These are phyloP conservation scores for Sugiyamaella sp. DNA, from an alignment of 1,139 yeast genomes.

Conservation along the genomic window DNA sequence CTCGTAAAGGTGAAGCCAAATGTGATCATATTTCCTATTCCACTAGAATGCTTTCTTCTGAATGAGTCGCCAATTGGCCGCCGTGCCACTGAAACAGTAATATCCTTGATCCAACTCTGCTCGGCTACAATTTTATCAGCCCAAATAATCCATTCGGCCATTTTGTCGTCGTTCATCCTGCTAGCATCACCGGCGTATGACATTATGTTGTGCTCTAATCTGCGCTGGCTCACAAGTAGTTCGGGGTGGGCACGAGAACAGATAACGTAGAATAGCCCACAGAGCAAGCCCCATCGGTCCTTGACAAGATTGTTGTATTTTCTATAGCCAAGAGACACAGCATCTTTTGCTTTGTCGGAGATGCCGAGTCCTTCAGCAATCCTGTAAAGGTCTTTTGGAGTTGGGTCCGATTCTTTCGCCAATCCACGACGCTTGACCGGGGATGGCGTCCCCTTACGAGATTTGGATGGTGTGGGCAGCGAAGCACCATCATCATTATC, in stretches of 20 bases:
- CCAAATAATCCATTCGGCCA: slow-evolving; percentile 43
- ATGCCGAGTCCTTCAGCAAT: slow-evolving; percentile 35
- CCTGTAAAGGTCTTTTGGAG: slow-evolving; percentile 28
- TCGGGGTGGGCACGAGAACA: slow-evolving; percentile 41
- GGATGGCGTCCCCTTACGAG: slow-evolving; percentile 20
- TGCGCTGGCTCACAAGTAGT: slow-evolving; percentile 19
- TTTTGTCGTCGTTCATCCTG: slow-evolving; percentile 22
- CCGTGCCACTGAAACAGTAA: slow-evolving; percentile 33
- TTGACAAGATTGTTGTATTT: slow-evolving; percentile 41
- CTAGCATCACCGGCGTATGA: slow-evolving; percentile 11
- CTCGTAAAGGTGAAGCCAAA: slow-evolving; percentile 31
- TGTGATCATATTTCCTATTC: slow-evolving; percentile 39
- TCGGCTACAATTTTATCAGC: slow-evolving; percentile 41
- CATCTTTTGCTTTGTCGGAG: slow-evolving; percentile 32
- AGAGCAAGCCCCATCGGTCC: slow-evolving; percentile 44
- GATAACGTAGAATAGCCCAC: slow-evolving; percentile 41
- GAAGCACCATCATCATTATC: no score
- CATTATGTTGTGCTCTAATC: slow-evolving; percentile 16
- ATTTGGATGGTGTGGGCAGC: slow-evolving; percentile 23
- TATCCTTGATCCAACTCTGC: slow-evolving; percentile 42
- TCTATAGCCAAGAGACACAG: slow-evolving; percentile 38
- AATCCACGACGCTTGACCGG: slow-evolving; percentile 26
- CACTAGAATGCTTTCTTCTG: slow-evolving; percentile 32
- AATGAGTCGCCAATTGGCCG: slow-evolving; percentile 28
- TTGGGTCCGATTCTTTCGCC: slow-evolving; percentile 34